These are phyloP conservation scores for Calonectria crousiana DNA, from an alignment of 2,329 filamentous ascomycete genomes.

Conservation along the genomic window DNA sequence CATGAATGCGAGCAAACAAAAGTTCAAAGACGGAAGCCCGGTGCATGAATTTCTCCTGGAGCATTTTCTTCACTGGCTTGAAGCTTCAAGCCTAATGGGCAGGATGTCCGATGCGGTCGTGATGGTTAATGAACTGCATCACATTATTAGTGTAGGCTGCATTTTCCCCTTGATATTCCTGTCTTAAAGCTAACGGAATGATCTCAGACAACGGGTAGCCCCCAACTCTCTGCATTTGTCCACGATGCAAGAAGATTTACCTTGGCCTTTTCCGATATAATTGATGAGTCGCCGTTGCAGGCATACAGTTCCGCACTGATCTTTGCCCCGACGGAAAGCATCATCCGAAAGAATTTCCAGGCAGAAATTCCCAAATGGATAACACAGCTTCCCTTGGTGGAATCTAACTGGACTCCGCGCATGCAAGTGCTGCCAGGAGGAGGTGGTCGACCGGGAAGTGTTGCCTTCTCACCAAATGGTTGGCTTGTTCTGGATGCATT, in stretches of 20 bases:
- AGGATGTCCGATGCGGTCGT: not conserved
- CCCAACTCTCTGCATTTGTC: constrained; percentile 22
- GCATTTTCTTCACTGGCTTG: constrained; percentile 35
- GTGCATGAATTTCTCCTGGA: constrained; percentile 29
- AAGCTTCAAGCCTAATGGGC: constrained; percentile 25
- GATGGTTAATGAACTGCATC: constrained; percentile 25
- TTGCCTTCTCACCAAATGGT: not conserved
- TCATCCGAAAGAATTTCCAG: not conserved
- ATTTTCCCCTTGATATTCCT: not conserved
- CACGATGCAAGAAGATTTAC: constrained; percentile 34
- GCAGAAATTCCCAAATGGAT: not conserved
- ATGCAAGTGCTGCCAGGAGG: not conserved
- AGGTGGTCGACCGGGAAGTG: not conserved
- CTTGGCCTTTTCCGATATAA: constrained; percentile 6
- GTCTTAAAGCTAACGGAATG: not conserved
- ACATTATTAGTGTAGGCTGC: constrained; percentile 1
- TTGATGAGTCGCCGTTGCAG: constrained; percentile 41
- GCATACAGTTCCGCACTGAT: constrained; percentile 42
- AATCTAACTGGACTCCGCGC: not conserved
- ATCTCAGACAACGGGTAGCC: not conserved
- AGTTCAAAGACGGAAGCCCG: constrained; percentile 40
- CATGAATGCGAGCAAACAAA: constrained; percentile 38
- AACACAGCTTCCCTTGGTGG: not conserved
- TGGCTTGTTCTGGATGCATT: not conserved
- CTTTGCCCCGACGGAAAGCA: constrained; percentile 34